Base-by-base conservation (phyloP, 2,329 filamentous ascomycete species). In the Diplodia intermedia region DNA sequence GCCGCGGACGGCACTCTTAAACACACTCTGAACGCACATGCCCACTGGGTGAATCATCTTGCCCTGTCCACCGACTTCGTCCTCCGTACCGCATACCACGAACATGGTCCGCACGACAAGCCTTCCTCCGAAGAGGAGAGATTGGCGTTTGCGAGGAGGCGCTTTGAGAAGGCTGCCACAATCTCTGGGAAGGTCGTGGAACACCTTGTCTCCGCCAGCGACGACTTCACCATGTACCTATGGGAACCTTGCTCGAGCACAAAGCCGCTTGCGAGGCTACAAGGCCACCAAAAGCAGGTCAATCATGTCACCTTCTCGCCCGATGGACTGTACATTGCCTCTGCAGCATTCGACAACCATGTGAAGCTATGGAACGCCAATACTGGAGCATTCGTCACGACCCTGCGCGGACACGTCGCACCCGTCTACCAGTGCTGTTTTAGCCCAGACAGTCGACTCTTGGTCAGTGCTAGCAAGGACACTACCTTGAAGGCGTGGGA, bases 401-500 rank as follows among this genome's bases (percentile, higher is more conserved):
- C 93, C 0, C 85, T 98, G 36, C 87, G 94, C 66, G 95, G 93
- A 8, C 95, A 98, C 79, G 94, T 93, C 4, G 93, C 91, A 1
- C 90, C 94, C 1, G 94, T 98, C 18, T 98, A 97, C 77, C 93
- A 96, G 81, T 93, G 91, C 74, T 90, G 91, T 52, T 99, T 97
- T 82, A 96, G 92, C 12, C 91, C 95, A 1, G 95, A 99, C 78
- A 96, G 91, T 20, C 85, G 94, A n/a, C 82, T 97, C 36, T 82
- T 98, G 4, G 94, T 97, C 15, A 96, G 92, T 38, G 91, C 87
- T 2, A 94, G 90, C 70, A 97, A 97, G 78, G 95, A 98, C 77
- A 95, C 92, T 1, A 98, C 95, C 0, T 82, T 98, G 60, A 98
- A 97, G 77, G 91, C 96, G 5, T 99, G 94, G 94, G 93, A 96